These are phyloP conservation scores for Pythium graminicola DNA, from an alignment of 352 stramenopile species.

Conservation along the genomic window DNA sequence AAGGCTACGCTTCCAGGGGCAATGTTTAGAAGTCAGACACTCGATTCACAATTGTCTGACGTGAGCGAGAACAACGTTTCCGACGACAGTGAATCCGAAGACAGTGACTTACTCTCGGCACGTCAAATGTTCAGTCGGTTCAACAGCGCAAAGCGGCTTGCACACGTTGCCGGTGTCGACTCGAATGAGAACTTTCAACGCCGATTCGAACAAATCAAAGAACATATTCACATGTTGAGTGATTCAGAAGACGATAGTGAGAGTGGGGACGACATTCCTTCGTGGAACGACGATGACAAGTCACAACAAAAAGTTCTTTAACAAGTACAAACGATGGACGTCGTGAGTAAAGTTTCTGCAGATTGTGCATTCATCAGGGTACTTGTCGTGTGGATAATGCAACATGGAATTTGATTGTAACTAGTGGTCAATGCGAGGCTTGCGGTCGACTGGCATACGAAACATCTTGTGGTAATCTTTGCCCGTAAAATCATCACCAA, in stretches of 20 bases:
- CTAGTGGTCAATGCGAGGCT: neutral
- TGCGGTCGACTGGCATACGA: neutral
- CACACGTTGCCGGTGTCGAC: slow-evolving; percentile 26
- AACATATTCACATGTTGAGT: slow-evolving; percentile 51
- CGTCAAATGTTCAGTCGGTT: slow-evolving; percentile 22
- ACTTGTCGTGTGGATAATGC: too few relatives aligned
- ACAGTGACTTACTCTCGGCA: slow-evolving; percentile 22
- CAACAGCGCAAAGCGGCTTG: slow-evolving; percentile 44
- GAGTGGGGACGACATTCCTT: slow-evolving; percentile 21
- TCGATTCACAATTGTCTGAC: slow-evolving; percentile 3
- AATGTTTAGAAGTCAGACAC: slow-evolving; percentile 13
- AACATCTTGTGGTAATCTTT: neutral
- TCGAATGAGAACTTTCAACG: slow-evolving; percentile 42
- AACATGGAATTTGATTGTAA: neutral
- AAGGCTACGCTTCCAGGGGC: neutral
- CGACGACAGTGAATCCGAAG: slow-evolving; percentile 19
- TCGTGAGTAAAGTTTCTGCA: too few relatives aligned
- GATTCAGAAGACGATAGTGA: slow-evolving; percentile 35
- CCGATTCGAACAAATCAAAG: slow-evolving; percentile 54
- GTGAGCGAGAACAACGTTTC: slow-evolving; percentile 13
- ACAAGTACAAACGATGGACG: too few relatives aligned
- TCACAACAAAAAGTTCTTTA: neutral
- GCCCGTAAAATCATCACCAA: neutral
- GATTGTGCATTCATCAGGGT: too few relatives aligned
- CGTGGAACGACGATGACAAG: neutral